Evolutionary conservation across 495 filamentous ascomycete species (phyloP).

Genomic region (Hypoxylon trugodes): DNA sequence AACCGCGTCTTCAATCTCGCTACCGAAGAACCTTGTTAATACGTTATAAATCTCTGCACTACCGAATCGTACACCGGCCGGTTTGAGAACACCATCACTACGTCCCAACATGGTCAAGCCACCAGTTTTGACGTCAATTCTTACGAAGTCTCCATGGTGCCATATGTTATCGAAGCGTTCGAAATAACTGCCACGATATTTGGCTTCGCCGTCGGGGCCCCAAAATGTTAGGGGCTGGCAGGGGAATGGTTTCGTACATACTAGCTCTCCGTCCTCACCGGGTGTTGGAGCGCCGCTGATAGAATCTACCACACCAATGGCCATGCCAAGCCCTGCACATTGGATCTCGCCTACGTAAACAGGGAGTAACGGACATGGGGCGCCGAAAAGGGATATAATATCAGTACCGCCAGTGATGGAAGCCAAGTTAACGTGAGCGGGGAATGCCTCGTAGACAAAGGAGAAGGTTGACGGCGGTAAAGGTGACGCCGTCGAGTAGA

Average conservation of each 20-base stretch:
- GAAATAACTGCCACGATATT: conserved; percentile 88
- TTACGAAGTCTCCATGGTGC: conserved; percentile 96
- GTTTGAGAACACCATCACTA: conserved; percentile 81
- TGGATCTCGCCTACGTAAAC: conserved; percentile 92
- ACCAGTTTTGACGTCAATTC: conserved; percentile 75
- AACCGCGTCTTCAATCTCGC: conserved; percentile 80
- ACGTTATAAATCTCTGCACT: conserved; percentile 91
- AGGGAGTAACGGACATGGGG: conserved; percentile 83
- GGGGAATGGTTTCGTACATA: conserved; percentile 87
- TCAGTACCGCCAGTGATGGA: conserved; percentile 92
- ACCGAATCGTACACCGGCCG: conserved; percentile 79
- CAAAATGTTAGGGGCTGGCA: conserved; percentile 92
- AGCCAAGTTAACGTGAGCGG: conserved; percentile 75
- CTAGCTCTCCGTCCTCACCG: conserved; percentile 85
- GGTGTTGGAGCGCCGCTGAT: conserved; percentile 57
- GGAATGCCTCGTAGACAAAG: conserved; percentile 86
- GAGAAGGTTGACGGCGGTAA: conserved; percentile 91
- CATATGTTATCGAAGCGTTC: conserved; percentile 78
- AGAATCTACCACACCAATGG: conserved; percentile 78
- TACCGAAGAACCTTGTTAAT: conserved; percentile 79
- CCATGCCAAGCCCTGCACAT: conserved; percentile 90
- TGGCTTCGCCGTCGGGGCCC: conserved; percentile 71
- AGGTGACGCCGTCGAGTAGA: conserved; percentile 93
- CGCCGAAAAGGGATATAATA: conserved; percentile 93
- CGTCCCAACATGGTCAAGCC: conserved; percentile 83